A percentile compares a stretch with the other conserved stretches of the same genome.
Evolutionary conservation across 2,329 filamentous ascomycete species (phyloP).

Genomic region (Talaromyces sp.): DNA sequence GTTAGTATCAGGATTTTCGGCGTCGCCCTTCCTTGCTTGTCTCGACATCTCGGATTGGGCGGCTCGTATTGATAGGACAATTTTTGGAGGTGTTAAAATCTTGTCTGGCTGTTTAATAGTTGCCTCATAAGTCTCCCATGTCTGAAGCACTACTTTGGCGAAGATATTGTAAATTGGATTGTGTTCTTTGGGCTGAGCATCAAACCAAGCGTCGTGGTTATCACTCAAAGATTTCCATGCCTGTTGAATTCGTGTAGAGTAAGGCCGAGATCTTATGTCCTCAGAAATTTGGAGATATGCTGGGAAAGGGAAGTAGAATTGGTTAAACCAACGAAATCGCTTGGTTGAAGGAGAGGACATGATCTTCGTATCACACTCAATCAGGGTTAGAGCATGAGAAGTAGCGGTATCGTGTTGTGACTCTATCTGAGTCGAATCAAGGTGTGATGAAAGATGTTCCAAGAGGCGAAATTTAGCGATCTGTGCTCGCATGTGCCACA

Average conservation of each 20-base stretch:
- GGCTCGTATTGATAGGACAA: conserved; percentile 28
- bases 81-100: conserved; percentile 21
- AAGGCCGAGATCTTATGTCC: conserved; percentile 38
- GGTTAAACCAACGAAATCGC: conserved; percentile 40
- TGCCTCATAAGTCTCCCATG: conserved; percentile 34
- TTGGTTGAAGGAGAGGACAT: conserved; percentile 39
- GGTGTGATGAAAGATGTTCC: conserved; percentile 40
- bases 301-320: conserved; percentile 46
- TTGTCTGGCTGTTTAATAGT: background rate
- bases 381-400: conserved; percentile 31
- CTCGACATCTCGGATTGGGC: conserved; percentile 16
- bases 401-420: background rate
- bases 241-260: conserved; percentile 17
- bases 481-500: conserved; percentile 41
- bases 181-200: background rate
- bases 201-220: conserved; percentile 40
- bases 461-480: conserved; percentile 50
- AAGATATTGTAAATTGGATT: conserved; percentile 30
- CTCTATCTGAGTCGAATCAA: conserved; percentile 15
- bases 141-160: conserved; percentile 35
- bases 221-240: conserved; percentile 45
- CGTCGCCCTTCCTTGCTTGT: background rate
- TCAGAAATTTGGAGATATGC: conserved; percentile 46
- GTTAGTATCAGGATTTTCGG: background rate
- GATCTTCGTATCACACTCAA: conserved; percentile 46